Conservation (phyloP, 805 yeast genomes). For the Yamadazyma phyllophila region DNA sequence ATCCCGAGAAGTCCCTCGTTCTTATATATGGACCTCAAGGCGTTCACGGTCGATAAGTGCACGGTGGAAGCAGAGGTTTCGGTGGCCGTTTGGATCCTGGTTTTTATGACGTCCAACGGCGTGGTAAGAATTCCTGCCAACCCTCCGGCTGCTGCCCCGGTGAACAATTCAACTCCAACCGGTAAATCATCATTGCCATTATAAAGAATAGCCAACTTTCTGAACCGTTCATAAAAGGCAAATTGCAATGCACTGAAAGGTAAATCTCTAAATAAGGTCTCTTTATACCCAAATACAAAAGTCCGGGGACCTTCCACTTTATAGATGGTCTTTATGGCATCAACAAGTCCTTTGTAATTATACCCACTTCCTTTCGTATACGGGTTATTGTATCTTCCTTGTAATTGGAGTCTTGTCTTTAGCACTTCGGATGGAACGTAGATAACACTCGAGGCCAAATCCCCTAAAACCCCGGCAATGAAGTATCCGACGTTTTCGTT, state of each 20-base stretch:
- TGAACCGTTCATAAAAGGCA: constrained; percentile 87
- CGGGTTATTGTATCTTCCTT: constrained; percentile 82
- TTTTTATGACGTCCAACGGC: constrained; percentile 88
- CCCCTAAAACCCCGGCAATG: constrained; percentile 90
- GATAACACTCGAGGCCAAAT: constrained; percentile 78
- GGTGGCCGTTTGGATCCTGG: constrained; percentile 90
- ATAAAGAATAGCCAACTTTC: constrained; percentile 54
- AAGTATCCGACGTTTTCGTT: constrained; percentile 82
- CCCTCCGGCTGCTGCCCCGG: constrained; percentile 97
- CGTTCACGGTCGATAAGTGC: constrained; percentile 26
- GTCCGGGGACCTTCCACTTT: constrained; percentile 72
- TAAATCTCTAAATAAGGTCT: constrained; percentile 85
- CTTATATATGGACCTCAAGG: constrained; percentile 47
- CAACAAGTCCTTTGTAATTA: constrained; percentile 70
- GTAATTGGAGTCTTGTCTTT: constrained; percentile 89
- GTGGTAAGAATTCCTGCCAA: constrained; percentile 86
- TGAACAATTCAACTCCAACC: constrained; percentile 61
- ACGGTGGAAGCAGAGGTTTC: constrained; percentile 13
- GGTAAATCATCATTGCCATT: constrained; percentile 46
- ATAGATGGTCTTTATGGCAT: constrained; percentile 67
- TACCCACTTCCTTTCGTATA: constrained; percentile 73
- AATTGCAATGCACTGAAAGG: constrained; percentile 96
- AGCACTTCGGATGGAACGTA: constrained; percentile 96
- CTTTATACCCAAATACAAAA: constrained; percentile 87
- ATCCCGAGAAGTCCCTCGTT: constrained; percentile 77